Evolutionary conservation across 192 early-diverging fungal genomes (phyloP).

Genomic region (Allomyces javanicus): DNA sequence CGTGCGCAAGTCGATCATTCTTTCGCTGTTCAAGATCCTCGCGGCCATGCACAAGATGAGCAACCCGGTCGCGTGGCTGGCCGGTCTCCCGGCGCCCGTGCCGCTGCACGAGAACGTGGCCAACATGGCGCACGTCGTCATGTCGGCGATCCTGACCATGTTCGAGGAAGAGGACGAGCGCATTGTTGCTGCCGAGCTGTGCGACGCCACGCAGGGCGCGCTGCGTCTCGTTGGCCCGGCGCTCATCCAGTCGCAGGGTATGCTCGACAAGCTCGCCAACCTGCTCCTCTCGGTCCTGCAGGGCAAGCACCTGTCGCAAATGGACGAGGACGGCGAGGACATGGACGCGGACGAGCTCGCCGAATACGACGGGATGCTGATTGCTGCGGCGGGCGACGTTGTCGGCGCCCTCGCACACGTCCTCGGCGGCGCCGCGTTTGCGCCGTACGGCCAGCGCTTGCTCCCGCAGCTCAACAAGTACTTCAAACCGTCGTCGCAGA

Average conservation of each 20-base stretch:
- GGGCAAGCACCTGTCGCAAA: slow-evolving; percentile 15
- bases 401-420: slow-evolving; percentile 4
- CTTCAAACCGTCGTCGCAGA: slow-evolving; percentile 1
- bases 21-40: slow-evolving; percentile 13
- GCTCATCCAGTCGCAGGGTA: slow-evolving; percentile 4
- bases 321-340: slow-evolving; percentile 5
- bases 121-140: slow-evolving; percentile 11
- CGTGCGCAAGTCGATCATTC: slow-evolving; percentile 15
- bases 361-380: slow-evolving; percentile 7
- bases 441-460: neutral
- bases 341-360: slow-evolving; percentile 2
- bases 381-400: slow-evolving; percentile 6
- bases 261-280: slow-evolving; percentile 7
- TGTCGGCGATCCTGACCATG: slow-evolving; percentile 14
- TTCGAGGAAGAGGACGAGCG: slow-evolving; percentile 19
- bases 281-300: slow-evolving; percentile 13
- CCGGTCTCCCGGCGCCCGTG: slow-evolving; percentile 17
- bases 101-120: slow-evolving; percentile 19
- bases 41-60: slow-evolving; percentile 18
- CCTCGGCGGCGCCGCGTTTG: slow-evolving; percentile 1
- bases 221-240: slow-evolving; percentile 15
- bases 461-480: slow-evolving; percentile 4
- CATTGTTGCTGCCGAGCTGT: slow-evolving; percentile 13
- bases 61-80: slow-evolving; percentile 13
- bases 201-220: slow-evolving; percentile 10